Evolutionary conservation across 1,284 basidiomycete species (phyloP), one percentile per base, ranked within the genome.

Genomic region (Lentinus polychrous): DNA sequence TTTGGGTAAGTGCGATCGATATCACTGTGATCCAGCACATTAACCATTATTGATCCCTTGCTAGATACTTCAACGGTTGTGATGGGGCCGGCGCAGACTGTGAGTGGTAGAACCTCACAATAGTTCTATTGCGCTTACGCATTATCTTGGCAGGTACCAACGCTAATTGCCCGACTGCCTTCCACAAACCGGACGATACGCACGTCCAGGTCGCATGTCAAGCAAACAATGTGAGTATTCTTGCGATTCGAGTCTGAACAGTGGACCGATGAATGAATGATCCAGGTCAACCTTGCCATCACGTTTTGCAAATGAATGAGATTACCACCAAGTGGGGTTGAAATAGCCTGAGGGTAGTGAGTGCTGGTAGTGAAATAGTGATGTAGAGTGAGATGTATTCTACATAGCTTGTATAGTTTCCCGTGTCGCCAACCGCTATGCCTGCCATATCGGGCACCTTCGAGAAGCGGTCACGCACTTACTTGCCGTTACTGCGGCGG

Each of bases 201-300:
- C 51, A 58, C 32, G 73, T 68, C 27, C 74, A 75, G 52, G 66
- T 66, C 10, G 62, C 56, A 20, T 76, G 66, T 56, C 54, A 67
- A 55, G 38, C 15, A 15, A 51, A 61, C 49, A 53, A 66, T 50
- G 64, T 64, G 35, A 7, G 58, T 38, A 20, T 22, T 12, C 20
- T 40, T 34, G 23, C 27, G 14, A 42, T 18, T 17, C 39, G 8
- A 3, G 3, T 40, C 6, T 18, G 22, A 6, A n/a, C 42, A 32
- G n/a, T 4, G 12, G 4, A 8, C 42, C 23, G 10, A 12, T 18
- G n/a, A 15, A 24, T 23, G 14, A 14, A 20, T 15, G 15, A 44
- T 17, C 12, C 18, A 64, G 62, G 60, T 64, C 37, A 57, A 62
- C 55, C 55, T 68, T 23, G 53, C 60, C 40, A 64, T 68, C 49